phyloP scores from a whole-genome alignment of 768 basidiomycete species.

The Trametes cingulata region DNA sequence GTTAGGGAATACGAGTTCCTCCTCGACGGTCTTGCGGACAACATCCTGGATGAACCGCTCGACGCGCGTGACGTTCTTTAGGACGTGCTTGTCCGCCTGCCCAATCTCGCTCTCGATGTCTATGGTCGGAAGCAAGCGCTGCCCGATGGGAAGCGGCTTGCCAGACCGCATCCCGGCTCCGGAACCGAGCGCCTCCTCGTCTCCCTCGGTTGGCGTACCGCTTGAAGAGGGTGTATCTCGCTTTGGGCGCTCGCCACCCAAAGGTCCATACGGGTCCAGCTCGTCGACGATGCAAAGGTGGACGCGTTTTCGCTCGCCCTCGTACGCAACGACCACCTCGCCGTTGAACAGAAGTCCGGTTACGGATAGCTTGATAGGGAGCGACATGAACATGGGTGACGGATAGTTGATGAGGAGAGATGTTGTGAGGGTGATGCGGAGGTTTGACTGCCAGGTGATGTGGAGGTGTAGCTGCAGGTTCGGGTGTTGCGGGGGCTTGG shows the following conservation, averaged over 20 bases:
- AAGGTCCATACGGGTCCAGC: conserved; percentile 78
- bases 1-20: conserved; percentile 90
- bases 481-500: conserved; percentile 45
- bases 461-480: conserved; percentile 90
- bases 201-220: conserved; percentile 60
- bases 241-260: conserved; percentile 39
- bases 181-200: conserved; percentile 49
- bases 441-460: conserved; percentile 83
- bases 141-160: conserved; percentile 78
- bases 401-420: conserved; percentile 97
- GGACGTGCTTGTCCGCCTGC: conserved; percentile 90
- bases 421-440: conserved; percentile 87
- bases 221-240: conserved; percentile 37
- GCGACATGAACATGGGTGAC: conserved; percentile 92
- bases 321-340: conserved; percentile 89
- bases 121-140: conserved; percentile 81
- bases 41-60: conserved; percentile 96
- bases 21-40: conserved; percentile 91
- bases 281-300: conserved; percentile 91
- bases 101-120: conserved; percentile 97
- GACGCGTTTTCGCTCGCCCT: conserved; percentile 76
- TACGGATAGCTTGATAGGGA: conserved; percentile 92
- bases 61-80: conserved; percentile 94
- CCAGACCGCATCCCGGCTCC: conserved; percentile 42
- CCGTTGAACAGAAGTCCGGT: conserved; percentile 86